Evolutionary conservation across 2,329 filamentous ascomycete genomes (phyloP).

Genomic region (Fusarium pseudocircinatum): DNA sequence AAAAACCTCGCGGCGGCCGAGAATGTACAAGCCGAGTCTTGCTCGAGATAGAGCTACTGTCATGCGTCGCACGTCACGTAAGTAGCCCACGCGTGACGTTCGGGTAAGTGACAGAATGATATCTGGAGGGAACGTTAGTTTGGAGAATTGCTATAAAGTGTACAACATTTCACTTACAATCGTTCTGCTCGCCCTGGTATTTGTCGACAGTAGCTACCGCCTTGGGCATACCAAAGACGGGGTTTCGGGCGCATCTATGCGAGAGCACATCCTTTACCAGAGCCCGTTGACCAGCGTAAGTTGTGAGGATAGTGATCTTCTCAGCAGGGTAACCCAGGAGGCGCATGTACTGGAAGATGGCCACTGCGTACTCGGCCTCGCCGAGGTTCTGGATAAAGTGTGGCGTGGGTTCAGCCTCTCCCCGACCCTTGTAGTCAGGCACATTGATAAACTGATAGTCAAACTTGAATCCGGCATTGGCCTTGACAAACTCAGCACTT

Average conservation of each 20-base stretch:
- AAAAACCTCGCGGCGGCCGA: constrained; percentile 89
- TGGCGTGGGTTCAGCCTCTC: constrained; percentile 88
- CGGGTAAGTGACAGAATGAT: constrained; percentile 93
- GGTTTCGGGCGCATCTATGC: constrained; percentile 84
- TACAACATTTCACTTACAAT: constrained; percentile 72
- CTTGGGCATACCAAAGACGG: constrained; percentile 88
- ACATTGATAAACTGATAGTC: constrained; percentile 99
- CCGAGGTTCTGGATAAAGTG: constrained; percentile 98
- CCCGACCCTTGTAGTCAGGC: constrained; percentile 87
- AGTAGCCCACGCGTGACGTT: constrained; percentile 88
- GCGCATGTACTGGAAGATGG: constrained; percentile 97
- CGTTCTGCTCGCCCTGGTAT: constrained; percentile 99
- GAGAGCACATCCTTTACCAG: constrained; percentile 86
- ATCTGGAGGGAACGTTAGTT: constrained; percentile 62
- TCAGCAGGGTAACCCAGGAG: constrained; percentile 87
- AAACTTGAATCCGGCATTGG: constrained; percentile 91
- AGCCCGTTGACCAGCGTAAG: constrained; percentile 91
- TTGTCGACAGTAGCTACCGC: constrained; percentile 96
- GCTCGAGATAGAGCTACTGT: constrained; percentile 95
- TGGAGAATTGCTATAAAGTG: background rate
- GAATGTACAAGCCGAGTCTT: constrained; percentile 88
- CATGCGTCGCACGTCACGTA: constrained; percentile 90
- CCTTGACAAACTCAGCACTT: constrained; percentile 75
- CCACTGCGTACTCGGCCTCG: constrained; percentile 96
- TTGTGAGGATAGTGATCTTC: constrained; percentile 88